Evolutionary conservation across 768 basidiomycete species (phyloP).

Genomic region (Lentinula sp.): DNA sequence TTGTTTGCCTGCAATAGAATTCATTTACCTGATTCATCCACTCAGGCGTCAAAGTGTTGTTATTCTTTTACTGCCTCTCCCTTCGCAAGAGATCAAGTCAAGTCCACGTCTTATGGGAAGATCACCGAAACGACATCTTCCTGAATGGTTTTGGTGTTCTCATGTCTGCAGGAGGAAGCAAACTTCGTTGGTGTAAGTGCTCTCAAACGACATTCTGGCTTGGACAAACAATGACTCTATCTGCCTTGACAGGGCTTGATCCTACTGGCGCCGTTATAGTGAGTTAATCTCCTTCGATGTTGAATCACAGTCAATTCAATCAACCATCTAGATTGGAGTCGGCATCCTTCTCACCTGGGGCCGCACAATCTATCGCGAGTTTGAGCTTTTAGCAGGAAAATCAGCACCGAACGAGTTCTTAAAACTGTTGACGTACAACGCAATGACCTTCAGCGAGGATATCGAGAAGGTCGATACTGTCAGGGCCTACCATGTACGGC

Average conservation of each 20-base stretch:
- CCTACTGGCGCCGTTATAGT: slow-evolving; percentile 75
- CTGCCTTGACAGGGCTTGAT: slow-evolving; percentile 51
- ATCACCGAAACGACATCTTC: slow-evolving; percentile 90
- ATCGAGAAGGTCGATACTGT: slow-evolving; percentile 89
- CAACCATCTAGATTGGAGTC: slow-evolving; percentile 53
- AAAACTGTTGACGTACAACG: slow-evolving; percentile 90
- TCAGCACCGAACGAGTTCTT: slow-evolving; percentile 89
- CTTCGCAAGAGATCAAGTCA: slow-evolving; percentile 82
- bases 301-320: slow-evolving; percentile 6
- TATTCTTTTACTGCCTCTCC: slow-evolving; percentile 85
- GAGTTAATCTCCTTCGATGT: slow-evolving; percentile 17
- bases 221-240: neutral
- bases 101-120: slow-evolving; percentile 94
- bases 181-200: slow-evolving; percentile 70
- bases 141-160: slow-evolving; percentile 79
- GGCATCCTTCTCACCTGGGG: slow-evolving; percentile 78
- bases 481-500: slow-evolving; percentile 76
- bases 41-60: slow-evolving; percentile 71
- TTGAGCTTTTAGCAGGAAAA: slow-evolving; percentile 84
- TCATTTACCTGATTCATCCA: neutral
- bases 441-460: slow-evolving; percentile 80
- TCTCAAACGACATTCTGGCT: neutral
- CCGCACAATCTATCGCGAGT: slow-evolving; percentile 72
- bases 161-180: slow-evolving; percentile 80
- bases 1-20: no score